Percentiles rank a stretch among this genome's conserved stretches.
Conservation (phyloP, 257 asterid species). For the Solanum chilense region DNA sequence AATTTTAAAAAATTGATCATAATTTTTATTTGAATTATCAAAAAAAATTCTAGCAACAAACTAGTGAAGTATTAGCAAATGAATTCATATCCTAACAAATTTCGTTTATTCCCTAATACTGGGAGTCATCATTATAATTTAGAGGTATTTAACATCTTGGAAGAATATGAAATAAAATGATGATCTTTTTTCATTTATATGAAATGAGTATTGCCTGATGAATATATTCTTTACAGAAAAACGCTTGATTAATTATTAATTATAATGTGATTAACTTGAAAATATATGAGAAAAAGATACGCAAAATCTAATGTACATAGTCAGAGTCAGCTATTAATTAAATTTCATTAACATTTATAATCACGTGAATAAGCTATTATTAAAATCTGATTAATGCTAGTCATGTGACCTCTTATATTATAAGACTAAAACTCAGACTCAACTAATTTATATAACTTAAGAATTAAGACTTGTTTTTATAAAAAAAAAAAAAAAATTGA, state of each 20-base stretch:
- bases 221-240: not conserved
- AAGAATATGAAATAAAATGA: not conserved
- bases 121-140: not conserved
- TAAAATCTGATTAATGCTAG: too few species aligned
- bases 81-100: not conserved
- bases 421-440: too few species aligned
- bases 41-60: not conserved
- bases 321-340: too few species aligned
- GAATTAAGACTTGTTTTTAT: too few species aligned
- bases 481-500: too few species aligned
- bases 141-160: not conserved
- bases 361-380: too few species aligned
- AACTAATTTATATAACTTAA: too few species aligned
- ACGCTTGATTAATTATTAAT: not conserved
- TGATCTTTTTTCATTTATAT: not conserved
- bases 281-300: not conserved
- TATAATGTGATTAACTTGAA: not conserved
- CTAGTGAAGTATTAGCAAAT: not conserved
- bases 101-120: not conserved
- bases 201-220: not conserved
- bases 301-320: not conserved
- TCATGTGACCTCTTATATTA: too few species aligned
- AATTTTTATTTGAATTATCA: not conserved
- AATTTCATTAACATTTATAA: too few species aligned
- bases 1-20: too few species aligned